Conservation (phyloP, 2,329 filamentous ascomycete species). For the Trichoderma endophyticum region DNA sequence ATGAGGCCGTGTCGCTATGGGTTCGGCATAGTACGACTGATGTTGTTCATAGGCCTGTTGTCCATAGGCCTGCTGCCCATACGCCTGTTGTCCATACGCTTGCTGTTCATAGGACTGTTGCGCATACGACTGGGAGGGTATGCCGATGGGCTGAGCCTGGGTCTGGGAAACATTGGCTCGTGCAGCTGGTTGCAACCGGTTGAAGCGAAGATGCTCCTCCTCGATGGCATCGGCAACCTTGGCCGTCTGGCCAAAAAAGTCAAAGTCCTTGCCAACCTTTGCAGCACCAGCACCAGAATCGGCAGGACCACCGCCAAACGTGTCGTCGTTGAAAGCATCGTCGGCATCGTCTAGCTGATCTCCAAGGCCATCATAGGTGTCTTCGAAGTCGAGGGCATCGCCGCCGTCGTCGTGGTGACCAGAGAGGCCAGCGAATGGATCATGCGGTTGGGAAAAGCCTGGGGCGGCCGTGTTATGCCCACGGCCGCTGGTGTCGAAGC, state of each 20-base stretch:
- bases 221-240: conserved; percentile 81
- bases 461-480: conserved; percentile 63
- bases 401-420: conserved; percentile 58
- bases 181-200: conserved; percentile 64
- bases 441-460: conserved; percentile 77
- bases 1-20: conserved; percentile 53
- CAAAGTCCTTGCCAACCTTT: conserved; percentile 84
- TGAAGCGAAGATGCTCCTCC: conserved; percentile 85
- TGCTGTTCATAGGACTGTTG: conserved; percentile 23
- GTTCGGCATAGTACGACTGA: conserved; percentile 36
- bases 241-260: conserved; percentile 92
- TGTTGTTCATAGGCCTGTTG: neutral
- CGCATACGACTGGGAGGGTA: conserved; percentile 27
- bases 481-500: conserved; percentile 67
- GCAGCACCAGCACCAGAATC: conserved; percentile 26
- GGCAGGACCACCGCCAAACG: conserved; percentile 59
- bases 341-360: conserved; percentile 87
- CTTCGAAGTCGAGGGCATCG: conserved; percentile 75
- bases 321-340: conserved; percentile 96
- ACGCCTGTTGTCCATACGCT: neutral
- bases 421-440: conserved; percentile 84
- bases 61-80: neutral
- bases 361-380: conserved; percentile 93
- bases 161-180: conserved; percentile 31
- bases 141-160: conserved; percentile 34